A percentile compares a stretch with the other conserved stretches of the same genome.
These are phyloP conservation scores for Aspergillus amoenus DNA, from an alignment of 2,329 filamentous ascomycete species.

Conservation along the genomic window DNA sequence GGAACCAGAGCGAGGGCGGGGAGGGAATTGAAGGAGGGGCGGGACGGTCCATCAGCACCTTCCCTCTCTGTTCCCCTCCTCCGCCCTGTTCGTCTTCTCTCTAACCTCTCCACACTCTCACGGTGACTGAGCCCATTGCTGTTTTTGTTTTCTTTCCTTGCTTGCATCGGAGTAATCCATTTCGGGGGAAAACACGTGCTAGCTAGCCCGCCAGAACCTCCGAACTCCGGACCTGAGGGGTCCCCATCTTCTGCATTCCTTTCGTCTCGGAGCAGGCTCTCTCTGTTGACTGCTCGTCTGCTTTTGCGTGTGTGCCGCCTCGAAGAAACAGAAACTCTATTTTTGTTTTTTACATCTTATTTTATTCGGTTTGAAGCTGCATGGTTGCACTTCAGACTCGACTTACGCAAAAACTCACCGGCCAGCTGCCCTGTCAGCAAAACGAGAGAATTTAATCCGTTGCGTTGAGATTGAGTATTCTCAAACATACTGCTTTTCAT, in stretches of 20 bases:
- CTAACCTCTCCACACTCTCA: background rate
- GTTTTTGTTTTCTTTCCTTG: slow-evolving; percentile 4
- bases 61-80: background rate
- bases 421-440: background rate
- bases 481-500: background rate
- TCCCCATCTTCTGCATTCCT: slow-evolving; percentile 3
- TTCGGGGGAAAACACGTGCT: slow-evolving; percentile 26
- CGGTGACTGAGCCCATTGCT: background rate
- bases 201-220: slow-evolving; percentile 12
- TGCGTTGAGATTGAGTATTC: background rate
- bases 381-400: slow-evolving; percentile 6
- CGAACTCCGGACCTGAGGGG: slow-evolving; percentile 25
- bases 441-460: background rate
- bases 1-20: slow-evolving; percentile 29
- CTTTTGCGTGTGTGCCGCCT: background rate
- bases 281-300: slow-evolving; percentile 5
- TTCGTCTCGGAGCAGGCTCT: slow-evolving; percentile 9
- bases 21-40: slow-evolving; percentile 26
- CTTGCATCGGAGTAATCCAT: slow-evolving; percentile 5
- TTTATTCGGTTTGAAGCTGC: background rate
- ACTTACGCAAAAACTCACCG: background rate
- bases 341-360: background rate
- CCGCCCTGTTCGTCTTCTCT: background rate
- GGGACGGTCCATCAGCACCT: background rate
- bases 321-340: background rate